These are phyloP conservation scores for Arthroderma uncinatum DNA, from an alignment of 2,329 filamentous ascomycete genomes.

Conservation along the genomic window DNA sequence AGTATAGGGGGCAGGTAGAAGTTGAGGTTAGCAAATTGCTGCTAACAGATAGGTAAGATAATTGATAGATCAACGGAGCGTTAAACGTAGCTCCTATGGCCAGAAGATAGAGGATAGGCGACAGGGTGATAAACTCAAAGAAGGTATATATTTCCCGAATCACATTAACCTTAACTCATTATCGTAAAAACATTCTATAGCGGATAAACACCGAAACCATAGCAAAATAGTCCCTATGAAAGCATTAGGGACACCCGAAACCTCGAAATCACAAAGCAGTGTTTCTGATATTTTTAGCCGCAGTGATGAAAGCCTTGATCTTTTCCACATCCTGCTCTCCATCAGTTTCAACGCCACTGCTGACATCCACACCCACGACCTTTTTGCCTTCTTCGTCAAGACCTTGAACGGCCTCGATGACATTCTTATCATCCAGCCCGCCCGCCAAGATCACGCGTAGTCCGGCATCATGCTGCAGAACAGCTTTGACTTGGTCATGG, in stretches of 20 bases:
- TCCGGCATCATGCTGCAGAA: constrained; percentile 57
- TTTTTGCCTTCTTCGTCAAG: constrained; percentile 51
- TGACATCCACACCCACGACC: constrained; percentile 80
- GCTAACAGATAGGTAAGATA: too few species aligned
- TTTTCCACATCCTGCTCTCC: constrained; percentile 70
- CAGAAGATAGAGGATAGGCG: too few species aligned
- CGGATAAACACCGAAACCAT: background rate
- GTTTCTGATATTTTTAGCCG: constrained; percentile 48
- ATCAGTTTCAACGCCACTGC: constrained; percentile 79
- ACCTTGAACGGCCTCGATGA: constrained; percentile 52
- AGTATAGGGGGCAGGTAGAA: too few species aligned
- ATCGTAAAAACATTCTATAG: background rate
- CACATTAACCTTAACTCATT: constrained; percentile 2
- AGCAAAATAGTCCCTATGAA: background rate
- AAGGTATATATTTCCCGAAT: background rate
- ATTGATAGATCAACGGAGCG: too few species aligned
- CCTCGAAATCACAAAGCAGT: background rate
- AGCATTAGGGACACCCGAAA: background rate
- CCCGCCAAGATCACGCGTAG: constrained; percentile 73
- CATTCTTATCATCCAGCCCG: constrained; percentile 70
- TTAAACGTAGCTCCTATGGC: too few species aligned
- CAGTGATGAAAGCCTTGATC: constrained; percentile 68
- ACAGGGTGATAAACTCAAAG: background rate
- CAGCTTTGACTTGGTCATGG: constrained; percentile 53
- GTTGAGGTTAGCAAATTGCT: too few species aligned